Evolutionary conservation across 2,329 filamentous ascomycete genomes (phyloP).

Genomic region (Trichoderma sp.): DNA sequence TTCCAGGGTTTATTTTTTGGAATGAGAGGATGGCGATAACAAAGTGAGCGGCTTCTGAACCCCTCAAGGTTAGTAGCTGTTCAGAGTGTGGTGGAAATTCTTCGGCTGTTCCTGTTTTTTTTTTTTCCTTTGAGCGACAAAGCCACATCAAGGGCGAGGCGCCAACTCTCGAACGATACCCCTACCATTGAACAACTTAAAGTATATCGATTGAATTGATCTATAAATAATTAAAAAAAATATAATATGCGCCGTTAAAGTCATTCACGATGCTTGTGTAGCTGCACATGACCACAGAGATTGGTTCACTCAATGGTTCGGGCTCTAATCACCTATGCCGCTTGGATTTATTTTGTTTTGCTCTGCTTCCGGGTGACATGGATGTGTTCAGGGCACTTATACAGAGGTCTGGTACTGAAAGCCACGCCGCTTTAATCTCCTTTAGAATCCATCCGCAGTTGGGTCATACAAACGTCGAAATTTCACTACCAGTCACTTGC

Average conservation of each 20-base stretch:
- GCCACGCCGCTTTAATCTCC: not conserved
- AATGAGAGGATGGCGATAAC: slow-evolving; percentile 18
- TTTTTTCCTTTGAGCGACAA: not conserved
- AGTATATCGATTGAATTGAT: not conserved
- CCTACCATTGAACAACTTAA: not conserved
- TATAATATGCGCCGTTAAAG: not conserved
- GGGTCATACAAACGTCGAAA: not conserved
- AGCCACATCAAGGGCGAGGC: not conserved
- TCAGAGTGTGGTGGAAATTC: slow-evolving; percentile 21
- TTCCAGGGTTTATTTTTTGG: not conserved
- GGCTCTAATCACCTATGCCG: not conserved
- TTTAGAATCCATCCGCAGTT: not conserved
- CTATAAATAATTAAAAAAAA: not conserved
- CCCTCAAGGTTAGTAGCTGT: slow-evolving; percentile 23
- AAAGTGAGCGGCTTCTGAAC: slow-evolving; percentile 24
- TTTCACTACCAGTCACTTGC: not conserved
- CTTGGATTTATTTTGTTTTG: not conserved
- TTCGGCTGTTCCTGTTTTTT: slow-evolving; percentile 20
- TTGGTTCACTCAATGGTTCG: not conserved
- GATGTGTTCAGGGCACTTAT: not conserved
- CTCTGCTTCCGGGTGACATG: not conserved
- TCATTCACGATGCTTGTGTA: not conserved
- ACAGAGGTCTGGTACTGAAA: not conserved
- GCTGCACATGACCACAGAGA: not conserved
- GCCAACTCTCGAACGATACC: not conserved